These are phyloP conservation scores for Atkinsonella texensis DNA, from an alignment of 2,329 filamentous ascomycete genomes.

Conservation along the genomic window DNA sequence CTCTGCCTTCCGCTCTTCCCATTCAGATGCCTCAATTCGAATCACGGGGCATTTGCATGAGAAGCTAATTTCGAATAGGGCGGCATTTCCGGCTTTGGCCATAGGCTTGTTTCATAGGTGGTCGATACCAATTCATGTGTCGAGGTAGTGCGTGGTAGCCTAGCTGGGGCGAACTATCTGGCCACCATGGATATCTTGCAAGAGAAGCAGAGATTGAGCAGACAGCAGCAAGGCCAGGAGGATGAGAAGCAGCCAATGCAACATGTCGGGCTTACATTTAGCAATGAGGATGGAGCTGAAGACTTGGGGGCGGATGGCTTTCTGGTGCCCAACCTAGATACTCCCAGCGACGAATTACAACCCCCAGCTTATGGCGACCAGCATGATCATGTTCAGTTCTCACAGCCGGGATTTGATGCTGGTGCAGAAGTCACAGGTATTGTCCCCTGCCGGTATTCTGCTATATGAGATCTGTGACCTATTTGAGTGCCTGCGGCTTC, in stretches of 20 bases:
- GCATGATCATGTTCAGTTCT: conserved; percentile 44
- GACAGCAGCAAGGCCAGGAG: conserved; percentile 1
- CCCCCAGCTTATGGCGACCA: conserved; percentile 49
- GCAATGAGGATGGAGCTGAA: conserved; percentile 14
- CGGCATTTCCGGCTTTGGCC: too few species aligned
- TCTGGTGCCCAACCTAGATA: conserved; percentile 28
- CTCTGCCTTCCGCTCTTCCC: too few species aligned
- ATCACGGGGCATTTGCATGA: not conserved
- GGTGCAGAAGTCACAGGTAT: conserved; percentile 45
- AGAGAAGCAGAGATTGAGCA: conserved; percentile 15
- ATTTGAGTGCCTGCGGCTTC: not conserved
- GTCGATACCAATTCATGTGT: too few species aligned
- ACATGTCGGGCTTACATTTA: not conserved
- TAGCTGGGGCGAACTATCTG: not conserved
- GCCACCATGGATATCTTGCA: conserved; percentile 16
- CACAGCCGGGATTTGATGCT: conserved; percentile 50
- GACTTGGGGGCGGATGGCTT: conserved; percentile 27
- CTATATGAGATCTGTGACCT: not conserved
- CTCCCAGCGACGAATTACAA: conserved; percentile 22
- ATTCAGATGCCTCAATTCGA: not conserved
- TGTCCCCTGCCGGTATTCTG: conserved; percentile 2
- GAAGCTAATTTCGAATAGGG: not conserved
- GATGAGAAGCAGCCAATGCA: conserved; percentile 5
- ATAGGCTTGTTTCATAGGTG: too few species aligned
- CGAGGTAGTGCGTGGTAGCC: not conserved